phyloP scores from a whole-genome alignment of 352 stramenopile species.

The Phytophthora fragariae region DNA sequence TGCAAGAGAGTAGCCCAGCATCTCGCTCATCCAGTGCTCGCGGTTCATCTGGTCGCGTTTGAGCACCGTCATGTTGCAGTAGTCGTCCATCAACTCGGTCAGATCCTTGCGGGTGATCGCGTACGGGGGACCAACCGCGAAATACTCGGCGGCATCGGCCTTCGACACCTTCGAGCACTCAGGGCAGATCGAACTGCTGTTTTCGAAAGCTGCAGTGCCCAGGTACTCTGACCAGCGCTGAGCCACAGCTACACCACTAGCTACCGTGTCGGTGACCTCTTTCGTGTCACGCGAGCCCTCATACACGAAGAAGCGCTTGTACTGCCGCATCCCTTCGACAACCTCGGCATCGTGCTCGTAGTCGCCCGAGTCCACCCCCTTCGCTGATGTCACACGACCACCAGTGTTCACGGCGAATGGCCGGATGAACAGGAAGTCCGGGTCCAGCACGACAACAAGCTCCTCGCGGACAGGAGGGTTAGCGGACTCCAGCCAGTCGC shows the following conservation, averaged over 20 bases:
- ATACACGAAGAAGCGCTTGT: constrained; percentile 88
- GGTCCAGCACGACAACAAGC: constrained; percentile 71
- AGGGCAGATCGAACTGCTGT: constrained; percentile 57
- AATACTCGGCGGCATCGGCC: constrained; percentile 59
- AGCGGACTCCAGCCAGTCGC: constrained; percentile 69
- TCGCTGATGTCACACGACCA: constrained; percentile 60
- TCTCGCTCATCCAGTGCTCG: constrained; percentile 55
- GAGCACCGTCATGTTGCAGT: constrained; percentile 65
- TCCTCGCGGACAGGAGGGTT: constrained; percentile 69
- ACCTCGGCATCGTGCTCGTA: constrained; percentile 68
- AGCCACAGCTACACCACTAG: constrained; percentile 54
- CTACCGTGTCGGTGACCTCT: constrained; percentile 54
- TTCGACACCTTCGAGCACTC: constrained; percentile 57
- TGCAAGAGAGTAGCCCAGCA: constrained; percentile 68
- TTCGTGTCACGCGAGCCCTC: constrained; percentile 46
- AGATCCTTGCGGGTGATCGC: constrained; percentile 67
- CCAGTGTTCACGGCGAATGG: constrained; percentile 67
- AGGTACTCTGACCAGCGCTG: constrained; percentile 62
- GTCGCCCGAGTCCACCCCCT: constrained; percentile 66
- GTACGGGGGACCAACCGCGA: constrained; percentile 64
- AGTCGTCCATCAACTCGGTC: constrained; percentile 64
- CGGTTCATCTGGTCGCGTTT: constrained; percentile 47
- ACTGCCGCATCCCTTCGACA: constrained; percentile 76
- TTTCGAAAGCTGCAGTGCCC: constrained; percentile 45
- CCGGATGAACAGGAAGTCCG: constrained; percentile 80